Evolutionary conservation across 768 basidiomycete genomes (phyloP).

Genomic region (Boletus reticulatus): DNA sequence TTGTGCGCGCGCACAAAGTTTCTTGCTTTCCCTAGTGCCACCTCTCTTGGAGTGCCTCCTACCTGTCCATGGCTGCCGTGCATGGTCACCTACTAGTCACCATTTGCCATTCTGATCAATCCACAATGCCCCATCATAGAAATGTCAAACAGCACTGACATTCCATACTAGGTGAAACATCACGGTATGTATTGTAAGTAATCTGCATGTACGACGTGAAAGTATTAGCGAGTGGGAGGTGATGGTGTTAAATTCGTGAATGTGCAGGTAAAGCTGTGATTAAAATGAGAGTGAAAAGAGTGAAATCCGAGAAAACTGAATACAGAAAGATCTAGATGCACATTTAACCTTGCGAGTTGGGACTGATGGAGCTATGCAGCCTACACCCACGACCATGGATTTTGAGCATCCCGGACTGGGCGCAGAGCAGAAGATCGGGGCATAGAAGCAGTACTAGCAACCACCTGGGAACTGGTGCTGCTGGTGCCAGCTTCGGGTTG

Average conservation of each 20-base stretch:
- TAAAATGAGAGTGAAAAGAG: neutral
- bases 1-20: neutral
- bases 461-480: neutral
- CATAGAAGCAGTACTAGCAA: neutral
- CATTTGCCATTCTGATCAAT: constrained; percentile 29
- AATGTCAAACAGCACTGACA: neutral
- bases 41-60: constrained; percentile 5
- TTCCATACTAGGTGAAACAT: neutral
- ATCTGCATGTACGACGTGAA: neutral
- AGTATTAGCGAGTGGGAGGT: neutral
- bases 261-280: neutral
- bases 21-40: constrained; percentile 12
- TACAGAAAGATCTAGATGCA: neutral
- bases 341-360: neutral
- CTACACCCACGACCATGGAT: neutral
- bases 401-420: neutral
- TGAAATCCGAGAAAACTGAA: neutral
- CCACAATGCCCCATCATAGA: constrained; percentile 18
- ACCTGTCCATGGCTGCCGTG: constrained; percentile 29
- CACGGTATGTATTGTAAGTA: neutral
- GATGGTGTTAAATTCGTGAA: neutral
- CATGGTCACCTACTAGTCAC: constrained; percentile 27
- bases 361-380: neutral
- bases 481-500: neutral
- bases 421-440: neutral